Conservation (phyloP, 257 asterid species). For the Solanum pinnatisectum region DNA sequence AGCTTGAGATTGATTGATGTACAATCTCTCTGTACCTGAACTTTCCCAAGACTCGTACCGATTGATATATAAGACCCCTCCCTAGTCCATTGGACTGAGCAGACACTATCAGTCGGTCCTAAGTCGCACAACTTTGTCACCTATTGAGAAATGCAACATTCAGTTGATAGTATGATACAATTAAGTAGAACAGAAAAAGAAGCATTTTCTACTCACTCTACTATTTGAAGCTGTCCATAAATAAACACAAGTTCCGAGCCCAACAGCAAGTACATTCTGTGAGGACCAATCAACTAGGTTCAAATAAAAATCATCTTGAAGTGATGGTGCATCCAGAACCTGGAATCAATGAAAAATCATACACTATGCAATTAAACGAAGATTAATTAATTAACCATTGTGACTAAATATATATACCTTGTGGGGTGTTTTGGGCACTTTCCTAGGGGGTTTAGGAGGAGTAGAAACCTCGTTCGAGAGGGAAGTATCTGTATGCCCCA, state of each 20-base stretch:
- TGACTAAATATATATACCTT: slow-evolving; percentile 42
- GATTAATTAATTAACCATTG: neutral
- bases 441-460: slow-evolving; percentile 92
- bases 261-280: slow-evolving; percentile 98
- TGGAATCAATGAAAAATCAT: slow-evolving; percentile 14
- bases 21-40: slow-evolving; percentile 46
- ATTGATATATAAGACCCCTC: slow-evolving; percentile 90
- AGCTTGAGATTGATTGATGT: neutral
- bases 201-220: slow-evolving; percentile 40
- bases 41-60: slow-evolving; percentile 86
- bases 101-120: slow-evolving; percentile 84
- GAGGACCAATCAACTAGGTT: slow-evolving; percentile 99
- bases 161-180: neutral
- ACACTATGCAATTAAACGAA: neutral
- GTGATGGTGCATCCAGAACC: slow-evolving; percentile 97
- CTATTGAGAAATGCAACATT: slow-evolving; percentile 10
- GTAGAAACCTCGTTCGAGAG: slow-evolving; percentile 46
- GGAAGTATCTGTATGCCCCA: slow-evolving; percentile 47
- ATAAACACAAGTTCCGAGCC: slow-evolving; percentile 89
- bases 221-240: slow-evolving; percentile 95
- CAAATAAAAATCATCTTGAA: slow-evolving; percentile 94
- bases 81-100: slow-evolving; percentile 92
- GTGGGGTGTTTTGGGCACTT: slow-evolving; percentile 94
- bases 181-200: neutral
- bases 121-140: slow-evolving; percentile 87